Conservation (phyloP, 768 basidiomycete genomes). For the Pulveroboletus frians region DNA sequence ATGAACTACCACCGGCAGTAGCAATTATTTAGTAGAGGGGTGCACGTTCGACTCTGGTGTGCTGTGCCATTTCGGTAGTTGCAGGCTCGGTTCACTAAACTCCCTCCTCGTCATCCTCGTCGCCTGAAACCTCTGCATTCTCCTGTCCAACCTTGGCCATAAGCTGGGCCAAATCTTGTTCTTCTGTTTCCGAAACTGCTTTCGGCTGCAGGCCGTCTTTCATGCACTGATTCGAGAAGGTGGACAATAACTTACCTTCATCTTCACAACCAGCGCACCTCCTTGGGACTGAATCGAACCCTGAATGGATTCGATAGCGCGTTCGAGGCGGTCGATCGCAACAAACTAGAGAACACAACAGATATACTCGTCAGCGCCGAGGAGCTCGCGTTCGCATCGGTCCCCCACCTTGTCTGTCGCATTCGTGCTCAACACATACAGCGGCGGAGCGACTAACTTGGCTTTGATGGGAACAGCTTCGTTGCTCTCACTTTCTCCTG, state of each 20-base stretch:
- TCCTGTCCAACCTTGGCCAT: conserved; percentile 94
- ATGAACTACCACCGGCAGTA: too few species aligned
- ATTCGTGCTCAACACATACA: conserved; percentile 94
- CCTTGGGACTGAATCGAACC: conserved; percentile 77
- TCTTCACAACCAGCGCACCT: conserved; percentile 87
- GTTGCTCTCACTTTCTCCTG: conserved; percentile 83
- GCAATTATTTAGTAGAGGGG: too few species aligned
- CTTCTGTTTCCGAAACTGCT: conserved; percentile 95
- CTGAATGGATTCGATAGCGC: conserved; percentile 89
- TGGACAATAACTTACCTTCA: conserved; percentile 60
- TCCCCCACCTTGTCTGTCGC: conserved; percentile 84
- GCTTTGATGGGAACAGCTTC: conserved; percentile 96
- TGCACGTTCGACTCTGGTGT: too few species aligned
- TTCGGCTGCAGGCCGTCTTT: conserved; percentile 66
- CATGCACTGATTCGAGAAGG: neutral
- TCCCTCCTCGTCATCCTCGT: conserved; percentile 77
- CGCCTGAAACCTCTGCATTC: conserved; percentile 94
- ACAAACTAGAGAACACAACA: conserved; percentile 46
- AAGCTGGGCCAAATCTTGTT: conserved; percentile 92
- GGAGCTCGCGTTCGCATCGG: neutral
- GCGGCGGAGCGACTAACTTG: conserved; percentile 90
- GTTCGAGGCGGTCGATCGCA: conserved; percentile 89
- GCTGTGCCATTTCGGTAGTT: too few species aligned
- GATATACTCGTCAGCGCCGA: neutral
- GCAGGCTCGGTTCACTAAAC: conserved; percentile 6